phyloP scores from a whole-genome alignment of 164 flowering plant genomes.

The Litsea cubeba region DNA sequence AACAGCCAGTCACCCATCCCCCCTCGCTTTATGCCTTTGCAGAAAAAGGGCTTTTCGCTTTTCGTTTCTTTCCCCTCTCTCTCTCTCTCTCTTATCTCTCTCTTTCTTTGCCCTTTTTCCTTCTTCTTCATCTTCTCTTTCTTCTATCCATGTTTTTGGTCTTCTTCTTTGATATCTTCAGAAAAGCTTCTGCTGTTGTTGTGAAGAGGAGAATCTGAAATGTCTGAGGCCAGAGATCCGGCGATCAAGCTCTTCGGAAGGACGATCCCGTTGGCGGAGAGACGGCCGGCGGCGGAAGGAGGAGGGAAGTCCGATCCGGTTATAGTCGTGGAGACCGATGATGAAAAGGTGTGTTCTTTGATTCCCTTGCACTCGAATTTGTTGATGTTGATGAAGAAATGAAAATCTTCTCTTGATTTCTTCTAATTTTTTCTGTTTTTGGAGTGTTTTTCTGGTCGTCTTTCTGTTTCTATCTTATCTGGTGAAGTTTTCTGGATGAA shows the following conservation, averaged over 20 bases:
- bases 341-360: neutral
- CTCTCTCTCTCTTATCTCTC: constrained; percentile 7
- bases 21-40: neutral
- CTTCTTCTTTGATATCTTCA: constrained; percentile 3
- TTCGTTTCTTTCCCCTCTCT: neutral
- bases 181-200: neutral
- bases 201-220: constrained; percentile 12
- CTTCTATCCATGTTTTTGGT: neutral
- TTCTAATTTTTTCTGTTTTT: neutral
- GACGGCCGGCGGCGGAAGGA: neutral
- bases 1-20: neutral
- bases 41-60: constrained; percentile 10
- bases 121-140: neutral
- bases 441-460: neutral
- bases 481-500: neutral
- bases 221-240: constrained; percentile 30
- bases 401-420: neutral
- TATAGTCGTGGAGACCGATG: neutral
- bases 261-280: constrained; percentile 36
- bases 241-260: constrained; percentile 52
- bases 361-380: neutral
- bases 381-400: neutral
- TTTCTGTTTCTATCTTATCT: neutral
- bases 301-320: constrained; percentile 10
- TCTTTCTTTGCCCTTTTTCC: constrained; percentile 1